These are phyloP conservation scores for Globisporangium nodosum DNA, from an alignment of 352 stramenopile genomes.

Conservation along the genomic window DNA sequence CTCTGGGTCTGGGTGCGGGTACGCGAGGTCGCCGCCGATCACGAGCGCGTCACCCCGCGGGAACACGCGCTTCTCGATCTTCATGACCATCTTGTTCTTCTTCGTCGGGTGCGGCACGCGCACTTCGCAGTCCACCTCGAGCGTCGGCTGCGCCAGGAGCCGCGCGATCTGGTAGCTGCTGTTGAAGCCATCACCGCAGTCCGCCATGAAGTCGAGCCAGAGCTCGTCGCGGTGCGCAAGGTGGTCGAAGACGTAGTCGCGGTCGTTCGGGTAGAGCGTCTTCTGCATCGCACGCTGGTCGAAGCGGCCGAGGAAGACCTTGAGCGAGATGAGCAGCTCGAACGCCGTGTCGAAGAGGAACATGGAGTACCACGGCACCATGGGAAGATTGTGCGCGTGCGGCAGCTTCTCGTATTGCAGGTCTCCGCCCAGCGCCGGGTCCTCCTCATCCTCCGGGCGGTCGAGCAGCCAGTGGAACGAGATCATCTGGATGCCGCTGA, in stretches of 20 bases:
- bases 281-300: constrained; percentile 90
- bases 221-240: constrained; percentile 68
- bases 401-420: constrained; percentile 56
- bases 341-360: constrained; percentile 90
- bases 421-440: constrained; percentile 26
- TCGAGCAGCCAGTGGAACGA: constrained; percentile 69
- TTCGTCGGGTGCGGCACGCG: constrained; percentile 12
- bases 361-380: constrained; percentile 95
- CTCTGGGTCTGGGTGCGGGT: constrained; percentile 83
- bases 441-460: constrained; percentile 35
- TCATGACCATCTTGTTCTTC: constrained; percentile 5
- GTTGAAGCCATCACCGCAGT: constrained; percentile 92
- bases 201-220: constrained; percentile 94
- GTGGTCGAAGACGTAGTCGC: constrained; percentile 82
- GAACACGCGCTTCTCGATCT: constrained; percentile 47
- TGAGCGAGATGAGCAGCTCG: constrained; percentile 89
- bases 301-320: constrained; percentile 90
- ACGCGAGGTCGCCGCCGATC: constrained; percentile 91
- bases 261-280: constrained; percentile 63
- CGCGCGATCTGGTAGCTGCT: constrained; percentile 91
- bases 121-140: constrained; percentile 61
- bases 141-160: constrained; percentile 83
- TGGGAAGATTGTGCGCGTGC: constrained; percentile 72
- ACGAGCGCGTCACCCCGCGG: constrained; percentile 86
- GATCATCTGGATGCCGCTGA: constrained; percentile 78